Conservation (phyloP, 73 alveolate species). For the Vitrella brassicaformis region DNA sequence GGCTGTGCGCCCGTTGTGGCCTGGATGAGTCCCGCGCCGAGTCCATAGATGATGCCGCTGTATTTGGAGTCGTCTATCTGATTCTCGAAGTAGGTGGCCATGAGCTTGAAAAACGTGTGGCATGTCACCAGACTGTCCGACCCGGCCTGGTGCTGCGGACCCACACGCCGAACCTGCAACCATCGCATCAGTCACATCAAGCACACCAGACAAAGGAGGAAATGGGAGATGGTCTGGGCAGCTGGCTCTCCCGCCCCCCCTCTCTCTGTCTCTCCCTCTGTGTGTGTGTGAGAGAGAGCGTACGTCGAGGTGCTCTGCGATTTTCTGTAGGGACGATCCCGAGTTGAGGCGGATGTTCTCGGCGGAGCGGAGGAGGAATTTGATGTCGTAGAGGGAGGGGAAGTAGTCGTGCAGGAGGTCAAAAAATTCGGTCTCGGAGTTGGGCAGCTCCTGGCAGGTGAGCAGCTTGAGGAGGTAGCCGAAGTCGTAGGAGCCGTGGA, state of each 20-base stretch:
- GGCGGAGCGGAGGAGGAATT: background rate
- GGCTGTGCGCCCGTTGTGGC: background rate
- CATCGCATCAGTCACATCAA: no score
- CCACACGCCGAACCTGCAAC: background rate
- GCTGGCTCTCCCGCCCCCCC: no score
- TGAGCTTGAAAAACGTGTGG: background rate
- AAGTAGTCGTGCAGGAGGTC: background rate
- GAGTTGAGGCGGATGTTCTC: background rate
- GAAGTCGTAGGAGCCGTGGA: constrained; percentile 74
- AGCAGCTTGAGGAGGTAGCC: constrained; percentile 63
- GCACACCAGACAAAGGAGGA: no score
- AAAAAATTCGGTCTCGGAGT: background rate
- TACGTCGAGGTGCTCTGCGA: background rate
- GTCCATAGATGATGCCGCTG: background rate
- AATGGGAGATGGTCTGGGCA: no score
- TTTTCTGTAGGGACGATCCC: background rate
- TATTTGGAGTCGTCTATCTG: background rate
- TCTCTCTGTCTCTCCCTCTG: no score
- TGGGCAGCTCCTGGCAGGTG: constrained; percentile 55
- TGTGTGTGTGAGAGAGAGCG: no score
- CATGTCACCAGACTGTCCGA: background rate
- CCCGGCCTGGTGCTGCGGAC: background rate
- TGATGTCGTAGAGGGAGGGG: background rate
- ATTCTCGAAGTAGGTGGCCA: background rate
- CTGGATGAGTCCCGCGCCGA: background rate